Conservation (phyloP, 805 yeast genomes). For the Kodamaea fukazawae region DNA sequence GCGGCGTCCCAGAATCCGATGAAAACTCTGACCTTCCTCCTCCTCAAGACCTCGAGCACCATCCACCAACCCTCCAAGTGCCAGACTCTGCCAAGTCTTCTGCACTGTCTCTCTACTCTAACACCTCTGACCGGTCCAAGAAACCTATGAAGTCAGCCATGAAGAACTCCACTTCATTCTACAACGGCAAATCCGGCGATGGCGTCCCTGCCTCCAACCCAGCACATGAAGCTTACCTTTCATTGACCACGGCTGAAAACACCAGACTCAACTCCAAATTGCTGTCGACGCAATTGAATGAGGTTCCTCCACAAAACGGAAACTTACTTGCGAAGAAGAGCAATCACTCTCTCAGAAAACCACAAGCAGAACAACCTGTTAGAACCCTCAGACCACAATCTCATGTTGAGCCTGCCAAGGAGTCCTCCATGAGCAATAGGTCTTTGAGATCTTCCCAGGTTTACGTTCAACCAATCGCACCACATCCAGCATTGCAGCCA, state of each 20-base stretch:
- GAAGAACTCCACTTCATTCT: slow-evolving; percentile 36
- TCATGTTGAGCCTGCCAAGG: slow-evolving; percentile 9
- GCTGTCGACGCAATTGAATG: slow-evolving; percentile 37
- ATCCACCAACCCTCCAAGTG: slow-evolving; percentile 14
- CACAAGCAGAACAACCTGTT: slow-evolving; percentile 6
- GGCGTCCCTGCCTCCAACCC: slow-evolving; percentile 26
- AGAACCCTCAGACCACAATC: slow-evolving; percentile 39
- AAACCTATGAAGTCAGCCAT: slow-evolving; percentile 54
- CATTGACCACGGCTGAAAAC: slow-evolving; percentile 75
- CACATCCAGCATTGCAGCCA: slow-evolving; percentile 40
- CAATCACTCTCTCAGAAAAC: slow-evolving; percentile 7
- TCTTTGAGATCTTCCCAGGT: slow-evolving; percentile 19
- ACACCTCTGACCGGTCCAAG: slow-evolving; percentile 17
- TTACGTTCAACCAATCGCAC: slow-evolving; percentile 33
- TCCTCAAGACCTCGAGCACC: slow-evolving; percentile 20
- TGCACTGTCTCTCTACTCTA: slow-evolving; percentile 32
- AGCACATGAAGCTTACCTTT: slow-evolving; percentile 63
- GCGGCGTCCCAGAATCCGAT: background rate
- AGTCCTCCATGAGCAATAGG: slow-evolving; percentile 28
- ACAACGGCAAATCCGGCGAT: slow-evolving; percentile 11
- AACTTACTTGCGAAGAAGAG: slow-evolving; percentile 5
- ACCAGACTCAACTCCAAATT: slow-evolving; percentile 68
- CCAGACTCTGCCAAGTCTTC: slow-evolving; percentile 16
- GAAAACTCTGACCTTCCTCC: background rate
- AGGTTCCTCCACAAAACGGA: slow-evolving; percentile 6